These are phyloP conservation scores for Juglanconis oblonga DNA, from an alignment of 2,329 filamentous ascomycete species.

Conservation along the genomic window DNA sequence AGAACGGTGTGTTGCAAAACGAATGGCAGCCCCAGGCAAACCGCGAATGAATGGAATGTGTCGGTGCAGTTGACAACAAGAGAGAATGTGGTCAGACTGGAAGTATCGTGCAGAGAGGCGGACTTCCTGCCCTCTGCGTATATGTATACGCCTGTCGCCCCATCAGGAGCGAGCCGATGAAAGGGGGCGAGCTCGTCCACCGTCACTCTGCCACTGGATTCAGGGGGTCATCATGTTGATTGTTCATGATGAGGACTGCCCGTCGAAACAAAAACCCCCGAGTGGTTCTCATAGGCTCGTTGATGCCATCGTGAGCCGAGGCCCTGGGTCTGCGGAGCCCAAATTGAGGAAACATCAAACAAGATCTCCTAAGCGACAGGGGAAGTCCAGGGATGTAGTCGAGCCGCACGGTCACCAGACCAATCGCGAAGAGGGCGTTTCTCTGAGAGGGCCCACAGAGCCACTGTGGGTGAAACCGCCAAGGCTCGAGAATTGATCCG, in stretches of 20 bases:
- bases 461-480: constrained; percentile 18
- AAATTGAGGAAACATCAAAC: constrained; percentile 18
- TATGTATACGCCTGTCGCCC: constrained; percentile 7
- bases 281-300: constrained; percentile 1
- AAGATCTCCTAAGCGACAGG: constrained; percentile 10
- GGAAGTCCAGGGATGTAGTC: constrained; percentile 1
- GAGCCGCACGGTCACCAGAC: constrained; percentile 15
- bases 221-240: neutral
- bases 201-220: neutral
- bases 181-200: constrained; percentile 7
- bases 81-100: neutral
- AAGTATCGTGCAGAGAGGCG: neutral
- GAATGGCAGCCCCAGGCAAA: constrained; percentile 20
- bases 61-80: constrained; percentile 12
- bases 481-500: constrained; percentile 15
- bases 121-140: constrained; percentile 1
- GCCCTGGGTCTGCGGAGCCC: constrained; percentile 5
- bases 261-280: constrained; percentile 4
- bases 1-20: constrained; percentile 13
- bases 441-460: neutral
- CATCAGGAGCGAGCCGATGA: neutral
- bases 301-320: constrained; percentile 11
- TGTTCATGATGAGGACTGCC: constrained; percentile 7
- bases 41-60: constrained; percentile 18
- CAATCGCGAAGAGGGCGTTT: constrained; percentile 8